phyloP scores from a whole-genome alignment of 2,329 filamentous ascomycete genomes.

The Talaromyces piceae region DNA sequence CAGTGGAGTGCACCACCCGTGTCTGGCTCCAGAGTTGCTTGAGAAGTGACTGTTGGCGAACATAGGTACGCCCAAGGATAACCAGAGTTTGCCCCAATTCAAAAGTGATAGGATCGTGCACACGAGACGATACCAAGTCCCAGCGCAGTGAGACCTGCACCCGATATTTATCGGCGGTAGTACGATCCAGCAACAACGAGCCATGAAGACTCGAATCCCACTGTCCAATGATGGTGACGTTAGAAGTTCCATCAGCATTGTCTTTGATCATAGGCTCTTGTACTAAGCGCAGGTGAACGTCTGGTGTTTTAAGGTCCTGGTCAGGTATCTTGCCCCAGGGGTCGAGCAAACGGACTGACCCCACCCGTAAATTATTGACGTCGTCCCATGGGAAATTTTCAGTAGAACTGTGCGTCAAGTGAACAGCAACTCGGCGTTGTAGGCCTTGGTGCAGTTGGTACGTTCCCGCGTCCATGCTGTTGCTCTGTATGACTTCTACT shows the following conservation, averaged over 20 bases:
- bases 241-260: slow-evolving; percentile 84
- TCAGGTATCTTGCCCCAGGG: slow-evolving; percentile 78
- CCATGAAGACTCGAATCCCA: slow-evolving; percentile 95
- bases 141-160: slow-evolving; percentile 82
- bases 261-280: slow-evolving; percentile 71
- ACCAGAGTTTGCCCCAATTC: slow-evolving; percentile 73
- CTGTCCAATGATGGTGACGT: slow-evolving; percentile 78
- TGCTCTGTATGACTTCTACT: slow-evolving; percentile 84
- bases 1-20: slow-evolving; percentile 78
- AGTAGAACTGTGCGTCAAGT: slow-evolving; percentile 84
- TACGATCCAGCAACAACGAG: slow-evolving; percentile 86
- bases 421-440: slow-evolving; percentile 79
- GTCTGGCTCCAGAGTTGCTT: slow-evolving; percentile 78
- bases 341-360: slow-evolving; percentile 76
- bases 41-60: slow-evolving; percentile 80
- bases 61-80: slow-evolving; percentile 73
- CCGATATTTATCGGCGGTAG: slow-evolving; percentile 84
- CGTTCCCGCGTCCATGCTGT: slow-evolving; percentile 75
- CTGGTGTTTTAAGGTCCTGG: slow-evolving; percentile 61
- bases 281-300: slow-evolving; percentile 70
- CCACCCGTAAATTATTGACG: slow-evolving; percentile 67
- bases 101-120: slow-evolving; percentile 85
- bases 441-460: slow-evolving; percentile 94
- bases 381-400: slow-evolving; percentile 85
- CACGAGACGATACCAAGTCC: slow-evolving; percentile 74